phyloP scores from a whole-genome alignment of 306 rosid genomes.

The Lathyrus sativus region DNA sequence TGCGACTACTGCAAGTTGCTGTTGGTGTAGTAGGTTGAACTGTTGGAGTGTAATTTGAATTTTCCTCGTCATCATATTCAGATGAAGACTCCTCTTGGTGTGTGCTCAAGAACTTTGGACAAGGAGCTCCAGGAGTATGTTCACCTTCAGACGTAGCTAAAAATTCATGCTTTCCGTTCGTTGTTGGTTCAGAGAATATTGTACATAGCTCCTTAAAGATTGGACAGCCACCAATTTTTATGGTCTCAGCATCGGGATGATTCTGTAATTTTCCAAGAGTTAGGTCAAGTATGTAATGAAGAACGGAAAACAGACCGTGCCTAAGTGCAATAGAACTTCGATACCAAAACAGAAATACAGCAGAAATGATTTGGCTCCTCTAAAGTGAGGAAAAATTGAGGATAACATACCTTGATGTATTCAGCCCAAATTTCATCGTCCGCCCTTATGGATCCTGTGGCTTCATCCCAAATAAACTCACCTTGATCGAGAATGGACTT shows the following conservation, averaged over 20 bases:
- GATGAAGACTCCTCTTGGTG: constrained; percentile 54
- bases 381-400: neutral
- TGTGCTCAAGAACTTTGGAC: constrained; percentile 44
- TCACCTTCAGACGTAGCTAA: constrained; percentile 47
- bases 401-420: constrained; percentile 61
- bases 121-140: constrained; percentile 34
- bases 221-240: constrained; percentile 67
- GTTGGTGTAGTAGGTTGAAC: constrained; percentile 49
- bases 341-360: neutral
- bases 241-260: constrained; percentile 69
- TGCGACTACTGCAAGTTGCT: constrained; percentile 44
- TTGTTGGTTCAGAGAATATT: constrained; percentile 61
- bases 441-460: constrained; percentile 57
- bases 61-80: constrained; percentile 59
- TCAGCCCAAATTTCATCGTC: constrained; percentile 61
- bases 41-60: constrained; percentile 44
- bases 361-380: neutral
- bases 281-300: constrained; percentile 25
- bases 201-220: constrained; percentile 67
- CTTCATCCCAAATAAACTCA: constrained; percentile 69
- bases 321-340: constrained; percentile 18
- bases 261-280: constrained; percentile 48
- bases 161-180: constrained; percentile 54
- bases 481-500: constrained; percentile 57
- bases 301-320: constrained; percentile 24